A percentile compares a stretch with the other conserved stretches of the same genome.
phyloP scores from a whole-genome alignment of 805 yeast species.

The Spathaspora arborariae region DNA sequence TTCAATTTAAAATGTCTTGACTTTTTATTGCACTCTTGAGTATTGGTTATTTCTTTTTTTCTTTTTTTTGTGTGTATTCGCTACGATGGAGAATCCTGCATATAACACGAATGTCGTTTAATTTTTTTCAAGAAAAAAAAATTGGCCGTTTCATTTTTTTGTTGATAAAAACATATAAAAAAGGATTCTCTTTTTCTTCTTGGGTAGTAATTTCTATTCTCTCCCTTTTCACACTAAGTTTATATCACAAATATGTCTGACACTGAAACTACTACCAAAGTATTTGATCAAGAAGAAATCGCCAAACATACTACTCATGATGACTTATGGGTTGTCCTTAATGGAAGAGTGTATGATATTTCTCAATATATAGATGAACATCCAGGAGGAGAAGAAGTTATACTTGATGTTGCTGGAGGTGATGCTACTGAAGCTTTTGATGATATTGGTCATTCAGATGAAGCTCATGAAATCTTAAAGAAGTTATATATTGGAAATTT shows the following conservation, averaged over 20 bases:
- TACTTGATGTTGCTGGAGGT: slow-evolving; percentile 39
- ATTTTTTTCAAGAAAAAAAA: not conserved
- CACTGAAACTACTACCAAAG: slow-evolving; percentile 2
- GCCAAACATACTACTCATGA: slow-evolving; percentile 34
- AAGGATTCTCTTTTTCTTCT: not conserved
- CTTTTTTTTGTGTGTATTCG: no score
- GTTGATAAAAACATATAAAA: not conserved
- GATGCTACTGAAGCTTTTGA: slow-evolving; percentile 46
- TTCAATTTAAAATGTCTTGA: no score
- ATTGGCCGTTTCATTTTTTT: not conserved
- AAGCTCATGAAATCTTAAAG: slow-evolving; percentile 75
- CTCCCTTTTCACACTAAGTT: not conserved
- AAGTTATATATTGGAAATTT: slow-evolving; percentile 74
- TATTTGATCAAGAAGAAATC: slow-evolving; percentile 37
- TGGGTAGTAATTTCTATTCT: not conserved
- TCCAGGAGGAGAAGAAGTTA: slow-evolving; percentile 48
- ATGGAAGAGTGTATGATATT: slow-evolving; percentile 42
- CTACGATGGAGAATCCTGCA: not conserved
- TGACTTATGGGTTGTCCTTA: slow-evolving; percentile 43
- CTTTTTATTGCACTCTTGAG: no score
- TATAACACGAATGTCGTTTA: not conserved
- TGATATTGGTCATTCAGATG: slow-evolving; percentile 97
- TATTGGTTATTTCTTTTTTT: not conserved
- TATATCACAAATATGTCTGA: slow-evolving; percentile 2
- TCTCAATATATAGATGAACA: slow-evolving; percentile 42